Evolutionary conservation across 176 grass and related monocot genomes (phyloP).

Genomic region (Miscanthus lutarioriparius): DNA sequence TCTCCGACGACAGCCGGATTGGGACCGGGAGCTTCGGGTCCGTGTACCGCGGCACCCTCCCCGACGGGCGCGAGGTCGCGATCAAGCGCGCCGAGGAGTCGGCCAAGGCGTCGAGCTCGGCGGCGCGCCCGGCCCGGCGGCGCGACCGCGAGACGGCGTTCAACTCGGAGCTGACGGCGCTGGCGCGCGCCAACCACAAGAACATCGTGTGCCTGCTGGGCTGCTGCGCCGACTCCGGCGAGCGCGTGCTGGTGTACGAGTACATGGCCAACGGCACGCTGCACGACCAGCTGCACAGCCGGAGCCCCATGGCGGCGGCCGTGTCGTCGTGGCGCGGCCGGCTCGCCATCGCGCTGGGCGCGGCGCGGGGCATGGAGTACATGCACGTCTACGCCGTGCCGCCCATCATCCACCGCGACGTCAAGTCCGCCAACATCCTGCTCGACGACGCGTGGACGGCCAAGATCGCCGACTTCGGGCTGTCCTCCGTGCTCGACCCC

Average conservation of each 20-base stretch:
- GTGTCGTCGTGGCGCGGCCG: conserved; percentile 51
- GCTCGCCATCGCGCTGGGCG: conserved; percentile 71
- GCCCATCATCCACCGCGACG: conserved; percentile 90
- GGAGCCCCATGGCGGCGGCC: conserved; percentile 36
- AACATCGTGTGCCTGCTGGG: conserved; percentile 88
- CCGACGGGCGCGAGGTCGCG: conserved; percentile 61
- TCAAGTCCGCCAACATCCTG: conserved; percentile 95
- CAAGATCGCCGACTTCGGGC: conserved; percentile 86
- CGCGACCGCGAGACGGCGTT: conserved; percentile 79
- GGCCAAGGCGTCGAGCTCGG: conserved; percentile 44
- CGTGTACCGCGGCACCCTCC: conserved; percentile 70
- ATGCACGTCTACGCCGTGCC: conserved; percentile 96
- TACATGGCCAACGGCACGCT: conserved; percentile 86
- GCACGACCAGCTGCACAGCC: conserved; percentile 83
- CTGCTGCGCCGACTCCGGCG: conserved; percentile 65
- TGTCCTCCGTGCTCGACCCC: conserved; percentile 53
- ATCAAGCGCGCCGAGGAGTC: conserved; percentile 77
- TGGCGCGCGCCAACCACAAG: conserved; percentile 85
- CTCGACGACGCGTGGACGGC: conserved; percentile 81
- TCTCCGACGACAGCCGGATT: conserved; percentile 64
- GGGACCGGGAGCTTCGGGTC: conserved; percentile 90
- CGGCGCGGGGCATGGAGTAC: conserved; percentile 89
- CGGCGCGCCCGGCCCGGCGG: conserved; percentile 34
- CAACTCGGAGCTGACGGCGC: conserved; percentile 72
- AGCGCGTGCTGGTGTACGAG: conserved; percentile 85